Percentiles rank a stretch among this genome's conserved stretches.
Conservation (phyloP, 345 rosid species). For the Salix arbutifolia region DNA sequence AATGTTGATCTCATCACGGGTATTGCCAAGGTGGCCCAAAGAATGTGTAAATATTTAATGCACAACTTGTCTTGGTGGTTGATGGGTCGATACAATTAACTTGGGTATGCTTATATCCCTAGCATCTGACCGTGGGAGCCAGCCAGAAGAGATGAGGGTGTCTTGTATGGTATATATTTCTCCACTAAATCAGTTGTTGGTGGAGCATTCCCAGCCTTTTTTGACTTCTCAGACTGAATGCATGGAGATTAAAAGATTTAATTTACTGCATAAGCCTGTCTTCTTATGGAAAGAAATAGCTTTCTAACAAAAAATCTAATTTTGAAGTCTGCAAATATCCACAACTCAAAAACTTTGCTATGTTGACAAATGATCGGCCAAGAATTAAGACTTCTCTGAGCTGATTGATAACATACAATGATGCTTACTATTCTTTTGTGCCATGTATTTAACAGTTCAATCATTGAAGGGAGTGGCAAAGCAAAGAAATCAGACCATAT, state of each 20-base stretch:
- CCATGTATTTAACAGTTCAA: not conserved
- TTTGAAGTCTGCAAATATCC: too few relatives aligned
- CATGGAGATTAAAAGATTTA: conserved; percentile 5
- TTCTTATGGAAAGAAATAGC: not conserved
- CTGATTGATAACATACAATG: not conserved
- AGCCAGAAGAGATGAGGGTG: too few relatives aligned
- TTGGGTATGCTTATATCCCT: too few relatives aligned
- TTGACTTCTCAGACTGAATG: conserved; percentile 81
- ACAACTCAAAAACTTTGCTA: not conserved
- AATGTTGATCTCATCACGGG: too few relatives aligned
- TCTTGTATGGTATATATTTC: too few relatives aligned
- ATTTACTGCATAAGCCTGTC: not conserved
- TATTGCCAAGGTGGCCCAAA: too few relatives aligned
- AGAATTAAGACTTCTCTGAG: not conserved
- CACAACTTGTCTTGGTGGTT: too few relatives aligned
- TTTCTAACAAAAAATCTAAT: not conserved
- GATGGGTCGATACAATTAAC: too few relatives aligned
- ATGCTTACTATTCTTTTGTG: not conserved
- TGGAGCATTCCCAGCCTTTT: conserved; percentile 71
- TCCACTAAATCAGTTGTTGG: conserved; percentile 57
- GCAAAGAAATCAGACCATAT: not conserved
- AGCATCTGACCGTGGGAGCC: too few relatives aligned
- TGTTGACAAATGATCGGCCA: not conserved
- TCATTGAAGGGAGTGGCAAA: not conserved
- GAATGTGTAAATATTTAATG: too few relatives aligned